phyloP scores from a whole-genome alignment of 495 filamentous ascomycete species.

The Penicillium steckii region DNA sequence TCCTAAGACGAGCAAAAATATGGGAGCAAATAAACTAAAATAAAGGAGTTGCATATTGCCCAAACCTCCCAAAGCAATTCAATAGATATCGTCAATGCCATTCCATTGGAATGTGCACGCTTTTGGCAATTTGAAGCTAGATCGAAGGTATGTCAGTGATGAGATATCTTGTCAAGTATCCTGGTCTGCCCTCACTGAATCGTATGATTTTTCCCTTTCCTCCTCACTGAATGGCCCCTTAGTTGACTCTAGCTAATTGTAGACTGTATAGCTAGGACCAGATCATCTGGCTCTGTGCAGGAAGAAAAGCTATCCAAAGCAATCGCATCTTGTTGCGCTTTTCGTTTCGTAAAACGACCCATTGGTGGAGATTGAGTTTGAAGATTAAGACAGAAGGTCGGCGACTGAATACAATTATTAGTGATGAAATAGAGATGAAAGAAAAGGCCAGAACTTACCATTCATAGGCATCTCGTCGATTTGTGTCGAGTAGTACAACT shows the following conservation, averaged over 20 bases:
- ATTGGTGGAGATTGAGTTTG: neutral
- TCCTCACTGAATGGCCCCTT: constrained; percentile 29
- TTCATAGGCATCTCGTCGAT: constrained; percentile 99
- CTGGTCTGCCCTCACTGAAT: constrained; percentile 19
- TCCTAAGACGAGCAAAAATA: constrained; percentile 9
- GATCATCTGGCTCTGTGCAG: neutral
- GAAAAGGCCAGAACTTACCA: constrained; percentile 33
- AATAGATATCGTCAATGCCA: constrained; percentile 14
- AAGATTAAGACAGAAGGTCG: constrained; percentile 44
- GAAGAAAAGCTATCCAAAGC: neutral
- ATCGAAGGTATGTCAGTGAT: neutral
- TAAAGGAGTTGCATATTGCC: constrained; percentile 9
- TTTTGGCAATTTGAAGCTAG: constrained; percentile 18
- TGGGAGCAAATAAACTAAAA: constrained; percentile 8
- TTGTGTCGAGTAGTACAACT: constrained; percentile 95
- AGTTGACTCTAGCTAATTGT: constrained; percentile 1
- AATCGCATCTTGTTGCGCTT: constrained; percentile 7
- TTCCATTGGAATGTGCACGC: constrained; percentile 3
- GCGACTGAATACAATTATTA: constrained; percentile 31
- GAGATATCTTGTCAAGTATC: neutral
- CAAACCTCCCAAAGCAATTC: neutral
- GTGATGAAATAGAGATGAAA: constrained; percentile 4
- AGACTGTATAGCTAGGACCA: neutral
- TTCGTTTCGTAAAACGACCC: constrained; percentile 7
- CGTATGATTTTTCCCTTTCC: constrained; percentile 34